Base-by-base conservation (phyloP, 352 stramenopile genomes). In the Globisporangium solare region DNA sequence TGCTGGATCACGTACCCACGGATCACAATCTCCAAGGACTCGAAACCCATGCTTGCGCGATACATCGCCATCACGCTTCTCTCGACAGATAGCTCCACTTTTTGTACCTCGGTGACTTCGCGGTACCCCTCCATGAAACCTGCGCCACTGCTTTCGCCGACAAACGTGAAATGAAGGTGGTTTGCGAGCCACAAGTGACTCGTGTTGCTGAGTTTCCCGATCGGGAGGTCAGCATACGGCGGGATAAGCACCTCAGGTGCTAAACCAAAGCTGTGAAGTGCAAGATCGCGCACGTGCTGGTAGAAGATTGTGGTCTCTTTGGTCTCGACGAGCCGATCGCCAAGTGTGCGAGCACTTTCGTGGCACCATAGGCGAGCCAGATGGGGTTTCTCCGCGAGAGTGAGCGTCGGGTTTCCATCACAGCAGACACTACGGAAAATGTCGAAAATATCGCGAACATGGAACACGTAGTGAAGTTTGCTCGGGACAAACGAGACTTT, bases 321-420 rank as follows among this genome's bases (percentile, higher is more conserved):
- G 0, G 51, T 13, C 8, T 83, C 72, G 15, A 64, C 58, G 18
- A 89, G 59, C 7, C 73, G 65, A 52, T 92, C 83, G 12, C 72
- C 67, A 17, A 88, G 72, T 1, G 81, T 58, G 1, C 83, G 74
- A 3, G 71, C 61, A 11, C 64, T 75, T 61, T 92, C 83, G 50
- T 92, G 83, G 54, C 79, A 88, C 83, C 83, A 92, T 10, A 89
- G 62, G 14, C 83, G 76, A 49, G 77, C 73, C 1, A 90, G 41
- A 3, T 60, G 37, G 0, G 73, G 56, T 50, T 89, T 90, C 15
- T 89, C 79, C 1, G 64, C 56, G 3, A 78, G 41, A 1, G 66
- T 54, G 6, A 79, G 31, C 2, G 63, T 53, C n/a, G 71, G 56
- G 8, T 60, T 70, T 17, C 66, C 60, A 12, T 79, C 66, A 41